These are phyloP conservation scores for Fusarium zealandicum DNA, from an alignment of 2,329 filamentous ascomycete genomes.

Conservation along the genomic window DNA sequence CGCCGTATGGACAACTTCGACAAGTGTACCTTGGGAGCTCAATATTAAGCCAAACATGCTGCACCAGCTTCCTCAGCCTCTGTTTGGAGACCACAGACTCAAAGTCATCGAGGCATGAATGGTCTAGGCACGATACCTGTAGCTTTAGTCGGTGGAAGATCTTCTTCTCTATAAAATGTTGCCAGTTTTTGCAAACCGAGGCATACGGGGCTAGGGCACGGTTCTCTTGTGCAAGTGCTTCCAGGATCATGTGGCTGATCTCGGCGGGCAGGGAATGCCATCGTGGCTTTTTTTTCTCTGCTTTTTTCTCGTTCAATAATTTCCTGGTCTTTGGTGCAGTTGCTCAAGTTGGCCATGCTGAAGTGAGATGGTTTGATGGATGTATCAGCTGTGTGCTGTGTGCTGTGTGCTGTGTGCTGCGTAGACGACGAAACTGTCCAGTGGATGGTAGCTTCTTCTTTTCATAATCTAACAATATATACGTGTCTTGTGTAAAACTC, in stretches of 20 bases:
- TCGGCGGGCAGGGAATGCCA: constrained; percentile 40
- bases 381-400: too few species aligned
- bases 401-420: too few species aligned
- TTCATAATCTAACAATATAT: too few species aligned
- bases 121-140: constrained; percentile 35
- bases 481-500: too few species aligned
- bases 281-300: too few species aligned
- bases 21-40: constrained; percentile 41
- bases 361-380: too few species aligned
- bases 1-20: constrained; percentile 29
- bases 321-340: too few species aligned
- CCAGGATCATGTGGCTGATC: constrained; percentile 45
- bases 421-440: too few species aligned
- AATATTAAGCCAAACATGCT: constrained; percentile 43
- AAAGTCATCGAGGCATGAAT: constrained; percentile 40
- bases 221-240: constrained; percentile 39
- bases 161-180: constrained; percentile 39
- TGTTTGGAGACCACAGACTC: constrained; percentile 24
- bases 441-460: too few species aligned
- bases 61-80: constrained; percentile 34
- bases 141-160: constrained; percentile 44
- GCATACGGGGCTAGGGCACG: constrained; percentile 43
- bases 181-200: constrained; percentile 49
- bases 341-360: too few species aligned
- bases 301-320: too few species aligned